Evolutionary conservation across 306 rosid genomes (phyloP).

Genomic region (Carpinus fangiana): DNA sequence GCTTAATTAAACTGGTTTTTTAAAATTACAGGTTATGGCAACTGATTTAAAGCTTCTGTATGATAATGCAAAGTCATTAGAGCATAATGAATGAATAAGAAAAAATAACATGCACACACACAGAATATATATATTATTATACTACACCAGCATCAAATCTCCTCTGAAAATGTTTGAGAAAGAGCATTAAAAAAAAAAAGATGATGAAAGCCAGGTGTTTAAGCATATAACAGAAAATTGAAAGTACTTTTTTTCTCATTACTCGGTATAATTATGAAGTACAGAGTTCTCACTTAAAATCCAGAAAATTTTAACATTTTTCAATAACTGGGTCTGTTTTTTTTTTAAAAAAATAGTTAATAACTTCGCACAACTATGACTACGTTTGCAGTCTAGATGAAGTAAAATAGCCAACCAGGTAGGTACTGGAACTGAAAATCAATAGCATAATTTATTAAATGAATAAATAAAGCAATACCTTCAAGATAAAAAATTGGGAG

Average conservation of each 20-base stretch:
- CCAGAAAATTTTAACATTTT: not conserved
- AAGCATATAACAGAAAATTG: not conserved
- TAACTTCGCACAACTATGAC: not conserved
- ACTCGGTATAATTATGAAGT: not conserved
- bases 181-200: no score
- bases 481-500: conserved; percentile 77
- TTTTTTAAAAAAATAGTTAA: not conserved
- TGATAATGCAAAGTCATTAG: not conserved
- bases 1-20: not conserved
- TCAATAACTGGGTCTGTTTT: not conserved
- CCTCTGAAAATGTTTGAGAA: not conserved
- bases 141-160: not conserved
- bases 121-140: not conserved
- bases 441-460: not conserved
- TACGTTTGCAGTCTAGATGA: not conserved
- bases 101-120: not conserved
- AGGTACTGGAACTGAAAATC: not conserved
- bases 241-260: not conserved
- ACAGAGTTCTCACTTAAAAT: not conserved
- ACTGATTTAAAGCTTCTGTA: not conserved
- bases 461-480: conserved; percentile 42
- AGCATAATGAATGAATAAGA: not conserved
- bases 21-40: not conserved
- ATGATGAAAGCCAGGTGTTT: not conserved
- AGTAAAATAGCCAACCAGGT: not conserved